Evolutionary conservation across 139 green algal genomes (phyloP).

Genomic region (Edaphochlamys debaryana): DNA sequence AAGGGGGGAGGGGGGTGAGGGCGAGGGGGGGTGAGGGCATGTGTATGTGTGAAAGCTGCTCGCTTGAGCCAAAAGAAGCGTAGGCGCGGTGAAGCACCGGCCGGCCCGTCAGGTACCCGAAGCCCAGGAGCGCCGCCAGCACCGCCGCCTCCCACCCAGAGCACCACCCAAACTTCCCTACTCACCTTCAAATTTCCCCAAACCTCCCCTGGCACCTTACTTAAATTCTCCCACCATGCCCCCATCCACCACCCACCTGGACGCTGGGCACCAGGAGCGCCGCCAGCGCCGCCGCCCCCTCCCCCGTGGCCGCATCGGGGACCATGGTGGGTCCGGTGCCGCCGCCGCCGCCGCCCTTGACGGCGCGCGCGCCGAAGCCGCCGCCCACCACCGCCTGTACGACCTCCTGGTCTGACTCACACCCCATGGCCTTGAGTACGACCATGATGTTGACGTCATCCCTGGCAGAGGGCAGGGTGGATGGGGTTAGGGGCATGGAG

Average conservation of each 20-base stretch:
- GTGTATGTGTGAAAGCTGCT: no score
- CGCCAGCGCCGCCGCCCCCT: slow-evolving; percentile 59
- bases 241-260: neutral
- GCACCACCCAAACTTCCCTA: no score
- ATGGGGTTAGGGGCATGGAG: neutral
- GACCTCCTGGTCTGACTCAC: slow-evolving; percentile 95
- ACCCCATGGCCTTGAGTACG: slow-evolving; percentile 96
- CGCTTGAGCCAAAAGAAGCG: no score
- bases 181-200: no score
- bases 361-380: slow-evolving; percentile 45
- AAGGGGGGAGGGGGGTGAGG: slow-evolving; percentile 33
- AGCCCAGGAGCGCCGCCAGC: no score
- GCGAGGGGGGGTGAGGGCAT: neutral
- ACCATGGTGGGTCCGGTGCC: neutral
- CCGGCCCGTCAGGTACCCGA: no score
- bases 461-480: slow-evolving; percentile 35
- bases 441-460: slow-evolving; percentile 92
- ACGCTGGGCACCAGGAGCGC: slow-evolving; percentile 67
- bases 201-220: neutral
- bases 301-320: slow-evolving; percentile 56
- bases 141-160: no score
- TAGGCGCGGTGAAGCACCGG: no score
- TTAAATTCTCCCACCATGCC: neutral
- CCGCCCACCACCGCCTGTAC: slow-evolving; percentile 56
- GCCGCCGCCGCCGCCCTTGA: slow-evolving; percentile 31